phyloP scores from a whole-genome alignment of 129 eudicot species.

The Ambrosia artemisiifolia region DNA sequence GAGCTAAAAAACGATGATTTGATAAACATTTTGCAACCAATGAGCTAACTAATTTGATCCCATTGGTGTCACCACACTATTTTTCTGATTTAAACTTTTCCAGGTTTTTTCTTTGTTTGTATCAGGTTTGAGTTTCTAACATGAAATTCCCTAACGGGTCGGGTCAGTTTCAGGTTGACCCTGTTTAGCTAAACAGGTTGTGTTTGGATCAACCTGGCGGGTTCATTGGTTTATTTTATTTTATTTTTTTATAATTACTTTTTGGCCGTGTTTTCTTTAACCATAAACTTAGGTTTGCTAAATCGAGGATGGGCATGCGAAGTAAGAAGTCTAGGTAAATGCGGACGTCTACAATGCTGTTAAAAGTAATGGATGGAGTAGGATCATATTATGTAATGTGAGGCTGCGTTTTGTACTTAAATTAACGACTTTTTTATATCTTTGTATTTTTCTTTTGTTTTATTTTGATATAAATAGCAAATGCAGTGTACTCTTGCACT shows the following conservation, averaged over 20 bases:
- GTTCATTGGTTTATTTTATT: not conserved
- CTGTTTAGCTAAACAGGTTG: not conserved
- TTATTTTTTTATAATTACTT: not conserved
- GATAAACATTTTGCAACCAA: not conserved
- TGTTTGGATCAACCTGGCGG: not conserved
- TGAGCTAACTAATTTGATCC: not conserved
- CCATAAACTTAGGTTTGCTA: conserved; percentile 58
- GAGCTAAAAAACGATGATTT: not conserved
- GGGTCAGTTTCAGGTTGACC: not conserved
- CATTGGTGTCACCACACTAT: not conserved
- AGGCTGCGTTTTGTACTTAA: conserved; percentile 11
- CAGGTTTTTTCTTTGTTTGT: not conserved
- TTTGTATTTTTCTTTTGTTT: not conserved
- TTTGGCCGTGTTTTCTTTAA: conserved; percentile 31
- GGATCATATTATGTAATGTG: conserved; percentile 10
- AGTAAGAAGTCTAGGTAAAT: conserved; percentile 78
- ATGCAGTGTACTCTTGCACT: conserved; percentile 1
- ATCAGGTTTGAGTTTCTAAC: not conserved
- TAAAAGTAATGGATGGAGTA: conserved; percentile 9
- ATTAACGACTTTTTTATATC: not conserved
- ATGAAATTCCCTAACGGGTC: not conserved
- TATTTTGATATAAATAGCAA: conserved; percentile 3
- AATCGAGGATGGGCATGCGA: conserved; percentile 92
- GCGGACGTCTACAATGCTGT: not conserved
- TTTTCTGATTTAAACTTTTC: not conserved